Percentiles rank a stretch among this genome's conserved stretches.
These are phyloP conservation scores for Straminergon stramineum DNA, from an alignment of 225 moss, liverwort and hornwort species.

Conservation along the genomic window DNA sequence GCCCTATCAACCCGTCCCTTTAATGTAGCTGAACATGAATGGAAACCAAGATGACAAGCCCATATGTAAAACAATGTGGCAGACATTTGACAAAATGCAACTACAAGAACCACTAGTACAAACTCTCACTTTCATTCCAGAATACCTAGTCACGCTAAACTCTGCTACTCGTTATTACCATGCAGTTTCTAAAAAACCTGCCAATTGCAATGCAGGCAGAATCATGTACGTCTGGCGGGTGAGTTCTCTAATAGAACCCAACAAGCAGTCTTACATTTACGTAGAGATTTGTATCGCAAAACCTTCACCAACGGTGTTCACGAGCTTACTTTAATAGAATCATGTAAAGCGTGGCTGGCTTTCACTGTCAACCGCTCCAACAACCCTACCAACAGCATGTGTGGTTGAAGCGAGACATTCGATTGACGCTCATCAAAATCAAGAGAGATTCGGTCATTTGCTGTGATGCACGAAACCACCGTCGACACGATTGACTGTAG, in stretches of 20 bases:
- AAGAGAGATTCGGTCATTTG: neutral
- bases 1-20: neutral
- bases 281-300: neutral
- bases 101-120: neutral
- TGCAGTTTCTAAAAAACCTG: neutral
- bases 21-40: neutral
- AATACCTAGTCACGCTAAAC: neutral
- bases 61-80: neutral
- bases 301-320: neutral
- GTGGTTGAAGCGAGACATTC: slow-evolving; percentile 2
- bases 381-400: slow-evolving; percentile 34
- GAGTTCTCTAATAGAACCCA: neutral
- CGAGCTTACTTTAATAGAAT: slow-evolving; percentile 62
- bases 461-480: slow-evolving; percentile 66
- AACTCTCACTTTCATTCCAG: neutral
- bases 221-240: neutral
- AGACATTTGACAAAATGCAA: neutral
- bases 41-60: neutral
- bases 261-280: neutral
- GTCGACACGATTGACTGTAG: slow-evolving; percentile 82
- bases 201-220: neutral
- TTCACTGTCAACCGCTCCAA: slow-evolving; percentile 61
- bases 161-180: neutral
- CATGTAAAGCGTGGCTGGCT: slow-evolving; percentile 29
- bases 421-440: slow-evolving; percentile 12